These are phyloP conservation scores for Sporothrix humicola DNA, from an alignment of 2,329 filamentous ascomycete species.

Conservation along the genomic window DNA sequence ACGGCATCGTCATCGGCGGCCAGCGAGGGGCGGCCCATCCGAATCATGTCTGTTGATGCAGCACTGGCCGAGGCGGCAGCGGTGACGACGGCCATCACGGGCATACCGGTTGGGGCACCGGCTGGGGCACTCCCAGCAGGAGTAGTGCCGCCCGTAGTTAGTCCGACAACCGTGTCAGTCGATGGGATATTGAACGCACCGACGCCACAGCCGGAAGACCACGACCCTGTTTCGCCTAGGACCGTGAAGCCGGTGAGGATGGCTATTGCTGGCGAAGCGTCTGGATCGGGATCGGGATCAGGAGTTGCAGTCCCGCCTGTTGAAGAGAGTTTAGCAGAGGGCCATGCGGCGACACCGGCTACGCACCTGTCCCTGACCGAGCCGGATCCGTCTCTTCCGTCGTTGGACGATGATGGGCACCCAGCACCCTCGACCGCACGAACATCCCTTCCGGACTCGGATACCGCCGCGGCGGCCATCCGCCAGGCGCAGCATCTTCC, in stretches of 20 bases:
- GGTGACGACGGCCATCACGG: conserved; percentile 30
- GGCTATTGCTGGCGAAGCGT: conserved; percentile 25
- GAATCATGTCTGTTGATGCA: too few relatives aligned
- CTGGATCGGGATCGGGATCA: not conserved
- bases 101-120: too few relatives aligned
- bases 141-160: too few relatives aligned
- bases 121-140: too few relatives aligned
- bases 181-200: too few relatives aligned
- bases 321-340: conserved; percentile 35
- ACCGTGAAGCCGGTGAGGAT: conserved; percentile 46
- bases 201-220: conserved; percentile 48
- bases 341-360: conserved; percentile 55
- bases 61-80: conserved; percentile 29
- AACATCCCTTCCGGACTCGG: conserved; percentile 31
- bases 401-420: not conserved
- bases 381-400: conserved; percentile 18
- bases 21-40: too few relatives aligned
- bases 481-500: conserved; percentile 47
- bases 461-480: not conserved
- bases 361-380: conserved; percentile 47
- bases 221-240: conserved; percentile 60
- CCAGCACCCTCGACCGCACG: not conserved
- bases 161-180: too few relatives aligned
- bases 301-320: conserved; percentile 2
- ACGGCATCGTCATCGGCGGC: not conserved